Evolutionary conservation across 257 asterid species (phyloP), one percentile per base, ranked within the genome.

Genomic region (Gentiana dahurica): DNA sequence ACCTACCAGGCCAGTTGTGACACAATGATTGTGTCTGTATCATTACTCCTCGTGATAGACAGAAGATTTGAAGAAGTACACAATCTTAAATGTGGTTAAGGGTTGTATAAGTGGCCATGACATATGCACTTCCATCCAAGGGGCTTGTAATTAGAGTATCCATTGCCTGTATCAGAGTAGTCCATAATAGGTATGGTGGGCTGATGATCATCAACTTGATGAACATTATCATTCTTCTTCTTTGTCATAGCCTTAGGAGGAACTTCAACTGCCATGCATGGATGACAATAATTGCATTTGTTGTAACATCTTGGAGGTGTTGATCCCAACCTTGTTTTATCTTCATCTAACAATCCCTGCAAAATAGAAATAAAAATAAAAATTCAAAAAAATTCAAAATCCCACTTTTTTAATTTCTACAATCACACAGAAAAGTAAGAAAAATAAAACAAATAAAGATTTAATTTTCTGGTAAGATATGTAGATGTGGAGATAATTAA

Each of bases 101-200:
- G 99, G 43, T 85, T 88, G 78, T 76, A 92, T 36, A 88, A 70
- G 55, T 83, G 85, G 65, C 85, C 89, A 39, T 63, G 81, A 65
- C 99, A 92, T 65, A 89, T 80, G 84, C 99, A 88, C 65, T 88
- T 88, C 99, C 99, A 92, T 1, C 95, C 99, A 2, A 92, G 85
- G 36, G 99, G 99, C 87, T 92, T 92, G 84, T 92, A 92, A 80
- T 92, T 88, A 13, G 99, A 85, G 83, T 92, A 88, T 85, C 94
- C 75, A 74, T 79, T 81, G 11, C 58, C 53, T 15, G 84, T 49
- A 34, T 75, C 82, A 58, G 58, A 68, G 73, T 73, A 71, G 53
- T 77, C 79, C 45, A 68, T 36, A 24, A 24, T 24, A 24, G 24
- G 24, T 24, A 24, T 24, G 24, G 24, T 24, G 39, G 75, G 66